These are phyloP conservation scores for Epicoccum nigrum DNA, from an alignment of 2,329 filamentous ascomycete species.

Conservation along the genomic window DNA sequence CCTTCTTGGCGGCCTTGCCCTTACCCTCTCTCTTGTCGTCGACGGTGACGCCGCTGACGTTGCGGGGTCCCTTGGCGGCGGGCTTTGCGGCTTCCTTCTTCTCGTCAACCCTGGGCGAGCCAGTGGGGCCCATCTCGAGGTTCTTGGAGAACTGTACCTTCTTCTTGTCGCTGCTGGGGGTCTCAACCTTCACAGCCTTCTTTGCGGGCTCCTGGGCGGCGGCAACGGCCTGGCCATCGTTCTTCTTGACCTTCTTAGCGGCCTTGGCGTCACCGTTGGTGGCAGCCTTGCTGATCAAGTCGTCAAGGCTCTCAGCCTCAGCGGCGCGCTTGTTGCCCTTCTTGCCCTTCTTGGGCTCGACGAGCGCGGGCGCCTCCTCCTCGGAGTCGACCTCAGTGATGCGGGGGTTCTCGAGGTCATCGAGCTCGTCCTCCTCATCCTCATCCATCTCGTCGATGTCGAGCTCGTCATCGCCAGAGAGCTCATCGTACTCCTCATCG, in stretches of 20 bases:
- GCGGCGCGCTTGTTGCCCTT: slow-evolving; percentile 89
- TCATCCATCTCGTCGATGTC: slow-evolving; percentile 55
- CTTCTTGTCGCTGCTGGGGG: slow-evolving; percentile 67
- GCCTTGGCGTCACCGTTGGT: slow-evolving; percentile 86
- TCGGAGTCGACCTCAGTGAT: slow-evolving; percentile 83
- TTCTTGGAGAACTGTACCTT: slow-evolving; percentile 99
- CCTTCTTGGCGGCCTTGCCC: slow-evolving; percentile 85
- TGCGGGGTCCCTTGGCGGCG: slow-evolving; percentile 68
- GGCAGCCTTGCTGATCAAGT: slow-evolving; percentile 79
- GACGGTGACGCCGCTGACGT: slow-evolving; percentile 85
- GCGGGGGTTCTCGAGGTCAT: slow-evolving; percentile 75
- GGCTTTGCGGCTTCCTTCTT: slow-evolving; percentile 53
- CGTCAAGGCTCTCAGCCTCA: slow-evolving; percentile 70
- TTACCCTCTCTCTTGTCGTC: slow-evolving; percentile 94
- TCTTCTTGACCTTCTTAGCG: slow-evolving; percentile 98
- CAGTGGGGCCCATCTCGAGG: slow-evolving; percentile 92
- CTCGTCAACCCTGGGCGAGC: slow-evolving; percentile 55
- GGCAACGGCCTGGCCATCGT: slow-evolving; percentile 83
- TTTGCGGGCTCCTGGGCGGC: slow-evolving; percentile 59
- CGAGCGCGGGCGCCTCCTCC: slow-evolving; percentile 65
- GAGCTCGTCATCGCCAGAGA: slow-evolving; percentile 79
- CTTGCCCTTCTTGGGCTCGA: slow-evolving; percentile 54
- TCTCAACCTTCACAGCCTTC: slow-evolving; percentile 57
- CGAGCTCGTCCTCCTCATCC: slow-evolving; percentile 56
- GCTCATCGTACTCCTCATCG: slow-evolving; percentile 73